A percentile compares a stretch with the other conserved stretches of the same genome.
phyloP scores from a whole-genome alignment of 2,329 filamentous ascomycete genomes.

The Immersiporthe knoxdaviesiana region DNA sequence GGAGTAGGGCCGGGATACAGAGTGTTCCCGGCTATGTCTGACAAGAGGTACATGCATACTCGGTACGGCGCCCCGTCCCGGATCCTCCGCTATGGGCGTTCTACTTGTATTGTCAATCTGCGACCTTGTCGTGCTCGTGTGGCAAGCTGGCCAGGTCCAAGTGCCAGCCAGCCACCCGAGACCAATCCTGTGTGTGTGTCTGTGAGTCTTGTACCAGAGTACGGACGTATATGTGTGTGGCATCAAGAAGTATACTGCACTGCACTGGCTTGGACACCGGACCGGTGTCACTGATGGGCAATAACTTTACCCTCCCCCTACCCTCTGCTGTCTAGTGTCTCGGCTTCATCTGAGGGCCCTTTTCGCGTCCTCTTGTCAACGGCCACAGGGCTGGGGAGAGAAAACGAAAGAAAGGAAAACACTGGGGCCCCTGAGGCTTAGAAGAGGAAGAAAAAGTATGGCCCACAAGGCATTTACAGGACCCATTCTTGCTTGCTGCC shows the following conservation, averaged over 20 bases:
- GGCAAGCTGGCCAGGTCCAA: background rate
- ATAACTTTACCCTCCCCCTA: background rate
- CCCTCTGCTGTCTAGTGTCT: background rate
- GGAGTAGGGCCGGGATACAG: slow-evolving; percentile 29
- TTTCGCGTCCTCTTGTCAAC: background rate
- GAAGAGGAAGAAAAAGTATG: background rate
- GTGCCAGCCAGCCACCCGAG: background rate
- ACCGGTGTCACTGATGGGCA: background rate
- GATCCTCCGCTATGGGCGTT: slow-evolving; percentile 13
- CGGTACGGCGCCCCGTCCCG: slow-evolving; percentile 18
- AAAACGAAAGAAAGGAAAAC: background rate
- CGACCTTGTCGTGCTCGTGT: slow-evolving; percentile 4
- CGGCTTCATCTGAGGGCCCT: background rate
- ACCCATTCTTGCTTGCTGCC: background rate
- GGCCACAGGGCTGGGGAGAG: background rate
- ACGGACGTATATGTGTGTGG: background rate
- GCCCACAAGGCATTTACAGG: background rate
- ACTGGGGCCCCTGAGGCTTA: background rate
- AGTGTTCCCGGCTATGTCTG: slow-evolving; percentile 19
- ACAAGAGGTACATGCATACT: slow-evolving; percentile 5
- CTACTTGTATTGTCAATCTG: slow-evolving; percentile 10
- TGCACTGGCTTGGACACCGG: background rate
- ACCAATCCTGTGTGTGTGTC: background rate
- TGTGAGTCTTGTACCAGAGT: background rate
- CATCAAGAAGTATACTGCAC: background rate